Conservation (phyloP, 2,329 filamentous ascomycete species). For the Seiridium cupressi region DNA sequence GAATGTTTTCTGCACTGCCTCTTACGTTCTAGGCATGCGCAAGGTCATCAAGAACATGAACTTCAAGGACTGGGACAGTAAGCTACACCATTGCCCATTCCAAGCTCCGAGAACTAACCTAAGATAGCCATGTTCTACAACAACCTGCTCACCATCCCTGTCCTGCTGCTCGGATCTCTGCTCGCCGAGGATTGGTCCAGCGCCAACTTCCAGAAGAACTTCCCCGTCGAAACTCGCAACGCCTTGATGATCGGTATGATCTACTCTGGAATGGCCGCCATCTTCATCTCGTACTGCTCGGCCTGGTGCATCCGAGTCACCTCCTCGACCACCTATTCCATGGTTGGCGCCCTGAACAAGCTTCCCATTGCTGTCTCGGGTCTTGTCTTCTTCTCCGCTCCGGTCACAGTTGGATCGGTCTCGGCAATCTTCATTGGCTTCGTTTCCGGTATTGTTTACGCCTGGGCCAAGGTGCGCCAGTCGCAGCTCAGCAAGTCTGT, state of each 20-base stretch:
- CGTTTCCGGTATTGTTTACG: conserved; percentile 86
- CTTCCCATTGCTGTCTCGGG: conserved; percentile 91
- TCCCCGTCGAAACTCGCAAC: conserved; percentile 78
- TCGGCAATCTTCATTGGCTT: conserved; percentile 91
- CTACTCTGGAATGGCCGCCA: conserved; percentile 86
- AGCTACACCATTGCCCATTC: conserved; percentile 37
- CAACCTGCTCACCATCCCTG: conserved; percentile 93
- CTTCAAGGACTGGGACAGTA: conserved; percentile 99
- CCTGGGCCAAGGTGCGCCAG: conserved; percentile 83
- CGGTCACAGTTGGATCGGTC: conserved; percentile 87
- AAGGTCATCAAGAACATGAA: conserved; percentile 99
- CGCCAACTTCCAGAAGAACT: conserved; percentile 81
- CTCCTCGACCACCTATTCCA: conserved; percentile 96
- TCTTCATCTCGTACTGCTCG: conserved; percentile 99
- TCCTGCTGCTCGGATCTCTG: conserved; percentile 79
- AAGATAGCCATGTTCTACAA: conserved; percentile 96
- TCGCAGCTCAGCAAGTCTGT: conserved; percentile 63
- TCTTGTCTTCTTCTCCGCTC: conserved; percentile 91
- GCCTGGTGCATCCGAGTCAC: conserved; percentile 98
- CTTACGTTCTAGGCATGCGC: conserved; percentile 89
- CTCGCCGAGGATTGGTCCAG: conserved; percentile 90
- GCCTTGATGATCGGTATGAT: conserved; percentile 84
- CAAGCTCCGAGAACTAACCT: conserved; percentile 25
- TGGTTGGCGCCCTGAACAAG: conserved; percentile 98
- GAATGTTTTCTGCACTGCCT: conserved; percentile 92